A percentile compares a stretch with the other conserved stretches of the same genome.
Conservation (phyloP, 805 yeast species). For the Candida jianshihensis region DNA sequence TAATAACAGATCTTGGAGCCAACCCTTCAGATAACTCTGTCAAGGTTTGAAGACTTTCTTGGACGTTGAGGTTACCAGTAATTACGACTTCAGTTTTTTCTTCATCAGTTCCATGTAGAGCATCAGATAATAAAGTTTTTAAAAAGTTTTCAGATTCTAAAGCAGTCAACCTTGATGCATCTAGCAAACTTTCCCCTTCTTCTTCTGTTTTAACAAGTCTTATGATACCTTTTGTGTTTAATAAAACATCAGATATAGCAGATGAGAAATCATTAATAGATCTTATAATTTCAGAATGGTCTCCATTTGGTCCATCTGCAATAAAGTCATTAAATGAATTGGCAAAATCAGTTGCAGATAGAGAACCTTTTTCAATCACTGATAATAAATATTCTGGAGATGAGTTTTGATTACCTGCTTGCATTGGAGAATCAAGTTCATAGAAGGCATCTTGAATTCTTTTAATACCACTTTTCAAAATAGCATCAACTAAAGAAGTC, state of each 20-base stretch:
- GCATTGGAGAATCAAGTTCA: slow-evolving; percentile 72
- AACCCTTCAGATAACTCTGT: slow-evolving; percentile 49
- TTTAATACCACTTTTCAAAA: slow-evolving; percentile 60
- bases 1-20: slow-evolving; percentile 32
- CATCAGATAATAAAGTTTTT: slow-evolving; percentile 46
- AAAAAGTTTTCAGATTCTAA: slow-evolving; percentile 56
- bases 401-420: slow-evolving; percentile 73
- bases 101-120: slow-evolving; percentile 45
- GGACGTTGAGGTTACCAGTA: slow-evolving; percentile 67
- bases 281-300: slow-evolving; percentile 53
- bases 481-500: slow-evolving; percentile 57
- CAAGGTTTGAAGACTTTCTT: slow-evolving; percentile 58
- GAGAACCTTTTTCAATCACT: slow-evolving; percentile 61
- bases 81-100: slow-evolving; percentile 74
- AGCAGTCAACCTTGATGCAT: slow-evolving; percentile 49
- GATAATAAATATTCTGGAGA: slow-evolving; percentile 65
- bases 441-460: slow-evolving; percentile 66
- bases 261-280: slow-evolving; percentile 58
- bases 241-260: slow-evolving; percentile 53
- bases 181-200: slow-evolving; percentile 45
- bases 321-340: slow-evolving; percentile 66
- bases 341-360: slow-evolving; percentile 73
- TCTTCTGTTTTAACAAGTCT: slow-evolving; percentile 43
- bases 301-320: slow-evolving; percentile 68
- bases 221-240: slow-evolving; percentile 64